Base-by-base conservation (phyloP, 352 stramenopile genomes). In the Pythium dissimile region DNA sequence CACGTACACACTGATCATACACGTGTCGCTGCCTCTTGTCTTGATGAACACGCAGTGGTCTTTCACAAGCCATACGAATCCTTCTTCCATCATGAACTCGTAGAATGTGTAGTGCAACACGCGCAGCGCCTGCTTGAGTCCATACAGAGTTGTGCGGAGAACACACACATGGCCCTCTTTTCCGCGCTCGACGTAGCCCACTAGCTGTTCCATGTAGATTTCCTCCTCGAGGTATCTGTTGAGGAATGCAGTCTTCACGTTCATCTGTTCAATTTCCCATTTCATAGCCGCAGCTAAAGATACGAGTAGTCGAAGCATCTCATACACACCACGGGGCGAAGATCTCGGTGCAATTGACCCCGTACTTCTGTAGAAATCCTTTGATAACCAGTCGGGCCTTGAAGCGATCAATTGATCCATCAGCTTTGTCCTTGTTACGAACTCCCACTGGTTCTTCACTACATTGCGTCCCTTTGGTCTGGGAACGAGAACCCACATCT, bases 41-140 rank as follows among this genome's bases (percentile, higher is more conserved):
- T 23, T 35, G 44, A 64, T 46, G 38, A 58, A 67, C 0, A 68
- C 49, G 13, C 64, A 72, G 11, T 54, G 48, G 39, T 71, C 52
- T 21, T 66, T 55, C 9, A 54, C 35, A 15, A 54, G 46, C 3
- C 18, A 26, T 30, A 6, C 5, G 38, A 71, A 67, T 16, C 53
- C 58, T 2, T 55, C 16, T 2, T 16, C n/a, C 1, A 15, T 32
- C 45, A 71, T 39, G 24, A 61, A 49, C 26, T 41, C 39, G 2
- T 20, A 16, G 13, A 64, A 51, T 12, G 37, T 54, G 13, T 51
- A 9, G 46, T 59, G 54, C 62, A 47, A 69, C 10, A 57, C 56
- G 4, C 56, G 44, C 5, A 60, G 55, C 23, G 60, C 51, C 30
- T 72, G 59, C 8, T 72, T 64, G n/a, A 69, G 48, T 28, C 59